These are phyloP conservation scores for Actinomortierella ambigua DNA, from an alignment of 371 early-diverging fungal species.

Conservation along the genomic window DNA sequence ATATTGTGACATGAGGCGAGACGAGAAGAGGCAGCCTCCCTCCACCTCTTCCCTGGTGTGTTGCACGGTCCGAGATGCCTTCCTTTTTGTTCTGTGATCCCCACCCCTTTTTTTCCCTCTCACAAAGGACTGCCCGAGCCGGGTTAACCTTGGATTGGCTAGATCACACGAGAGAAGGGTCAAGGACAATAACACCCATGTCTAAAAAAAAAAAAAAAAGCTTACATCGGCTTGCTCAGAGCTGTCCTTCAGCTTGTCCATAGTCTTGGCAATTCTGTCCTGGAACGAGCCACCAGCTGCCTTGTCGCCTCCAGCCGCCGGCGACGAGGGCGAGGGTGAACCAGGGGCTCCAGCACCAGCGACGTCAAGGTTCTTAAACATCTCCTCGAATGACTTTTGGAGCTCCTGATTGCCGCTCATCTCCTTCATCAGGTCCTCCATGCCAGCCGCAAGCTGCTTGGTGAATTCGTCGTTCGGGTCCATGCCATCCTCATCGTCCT, in stretches of 20 bases:
- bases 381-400: slow-evolving; percentile 68
- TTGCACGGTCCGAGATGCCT: slow-evolving; percentile 1
- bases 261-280: slow-evolving; percentile 81
- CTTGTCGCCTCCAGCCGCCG: slow-evolving; percentile 15
- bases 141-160: background rate
- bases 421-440: slow-evolving; percentile 76
- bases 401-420: slow-evolving; percentile 58
- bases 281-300: slow-evolving; percentile 59
- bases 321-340: slow-evolving; percentile 19
- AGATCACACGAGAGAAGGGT: background rate
- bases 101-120: background rate
- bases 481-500: slow-evolving; percentile 21
- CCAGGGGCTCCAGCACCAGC: slow-evolving; percentile 19
- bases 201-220: background rate
- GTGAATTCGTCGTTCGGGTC: slow-evolving; percentile 74
- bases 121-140: background rate
- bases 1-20: no score
- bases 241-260: slow-evolving; percentile 86
- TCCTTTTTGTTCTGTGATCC: slow-evolving; percentile 2
- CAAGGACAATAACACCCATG: background rate
- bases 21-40: background rate
- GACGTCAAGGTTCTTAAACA: slow-evolving; percentile 59
- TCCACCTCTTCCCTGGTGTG: slow-evolving; percentile 1
- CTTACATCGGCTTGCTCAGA: slow-evolving; percentile 81
- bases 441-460: slow-evolving; percentile 72